These are phyloP conservation scores for Nyssa sinensis DNA, from an alignment of 148 eudicot genomes.

Conservation along the genomic window DNA sequence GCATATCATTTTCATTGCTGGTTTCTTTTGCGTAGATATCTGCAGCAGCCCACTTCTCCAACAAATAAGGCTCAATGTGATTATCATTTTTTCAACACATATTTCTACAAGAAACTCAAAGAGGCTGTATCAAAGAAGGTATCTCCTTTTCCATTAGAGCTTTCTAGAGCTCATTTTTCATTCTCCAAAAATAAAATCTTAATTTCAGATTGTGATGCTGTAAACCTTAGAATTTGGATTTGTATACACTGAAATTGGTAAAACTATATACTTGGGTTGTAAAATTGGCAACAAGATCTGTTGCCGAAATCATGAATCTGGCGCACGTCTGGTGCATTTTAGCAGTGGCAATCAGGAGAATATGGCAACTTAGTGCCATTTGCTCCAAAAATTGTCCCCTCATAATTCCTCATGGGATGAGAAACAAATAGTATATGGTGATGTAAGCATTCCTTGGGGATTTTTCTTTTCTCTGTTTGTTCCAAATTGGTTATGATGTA, in stretches of 20 bases:
- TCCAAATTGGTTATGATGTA: neutral
- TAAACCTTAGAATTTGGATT: too few species aligned
- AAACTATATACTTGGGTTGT: neutral
- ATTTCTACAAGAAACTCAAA: slow-evolving; percentile 82
- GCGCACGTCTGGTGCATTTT: neutral
- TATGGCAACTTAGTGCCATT: neutral
- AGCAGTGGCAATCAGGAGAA: neutral
- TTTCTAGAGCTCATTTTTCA: neutral
- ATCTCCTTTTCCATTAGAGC: slow-evolving; percentile 3
- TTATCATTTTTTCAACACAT: slow-evolving; percentile 84
- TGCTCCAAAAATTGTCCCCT: neutral
- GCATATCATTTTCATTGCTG: slow-evolving; percentile 7
- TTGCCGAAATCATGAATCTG: neutral
- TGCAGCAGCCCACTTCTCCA: slow-evolving; percentile 46
- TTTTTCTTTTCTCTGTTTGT: neutral
- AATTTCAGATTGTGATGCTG: neutral
- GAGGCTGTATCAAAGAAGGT: slow-evolving; percentile 63
- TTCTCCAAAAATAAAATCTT: neutral
- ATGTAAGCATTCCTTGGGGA: neutral
- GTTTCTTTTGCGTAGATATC: slow-evolving; percentile 51
- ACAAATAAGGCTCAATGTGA: slow-evolving; percentile 28
- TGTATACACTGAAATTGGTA: neutral
- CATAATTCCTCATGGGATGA: neutral
- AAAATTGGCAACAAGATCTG: neutral
- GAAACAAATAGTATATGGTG: neutral